Conservation (phyloP, 1,284 basidiomycete genomes). For the Fomitopsis schrenkii region DNA sequence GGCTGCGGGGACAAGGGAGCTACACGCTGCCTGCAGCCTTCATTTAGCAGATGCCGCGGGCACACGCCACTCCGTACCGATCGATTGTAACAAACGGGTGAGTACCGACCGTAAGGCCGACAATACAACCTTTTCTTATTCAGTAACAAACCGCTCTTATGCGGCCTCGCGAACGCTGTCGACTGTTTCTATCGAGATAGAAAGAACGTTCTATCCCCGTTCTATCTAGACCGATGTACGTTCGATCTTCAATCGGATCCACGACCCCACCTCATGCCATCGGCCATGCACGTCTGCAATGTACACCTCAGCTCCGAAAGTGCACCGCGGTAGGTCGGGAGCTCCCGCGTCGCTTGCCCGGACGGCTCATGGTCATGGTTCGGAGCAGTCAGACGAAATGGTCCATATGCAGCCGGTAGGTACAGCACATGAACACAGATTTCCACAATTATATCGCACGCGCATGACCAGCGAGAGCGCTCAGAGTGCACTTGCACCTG, state of each 20-base stretch:
- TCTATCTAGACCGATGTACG: neutral
- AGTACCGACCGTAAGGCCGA: neutral
- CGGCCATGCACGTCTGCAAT: neutral
- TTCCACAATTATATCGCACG: slow-evolving; percentile 16
- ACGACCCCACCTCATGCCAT: neutral
- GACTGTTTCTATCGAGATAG: neutral
- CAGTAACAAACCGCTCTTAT: neutral
- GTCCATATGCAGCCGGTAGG: neutral
- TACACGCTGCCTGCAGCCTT: neutral
- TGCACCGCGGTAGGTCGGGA: too few relatives aligned
- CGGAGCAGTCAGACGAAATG: neutral
- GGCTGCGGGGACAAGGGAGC: neutral
- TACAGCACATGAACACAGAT: slow-evolving; percentile 4
- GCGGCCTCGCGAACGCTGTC: neutral
- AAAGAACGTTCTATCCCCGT: neutral
- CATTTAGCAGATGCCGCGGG: neutral
- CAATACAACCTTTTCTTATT: neutral
- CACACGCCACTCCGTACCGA: neutral
- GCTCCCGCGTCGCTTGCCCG: too few relatives aligned
- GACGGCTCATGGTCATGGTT: neutral
- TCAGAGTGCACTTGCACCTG: slow-evolving; percentile 25
- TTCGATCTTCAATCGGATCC: neutral
- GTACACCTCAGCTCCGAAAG: neutral
- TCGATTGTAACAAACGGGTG: neutral
- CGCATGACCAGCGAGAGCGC: neutral